Base-by-base conservation (phyloP, 176 grass and related monocot species). In the Avena sativa region DNA sequence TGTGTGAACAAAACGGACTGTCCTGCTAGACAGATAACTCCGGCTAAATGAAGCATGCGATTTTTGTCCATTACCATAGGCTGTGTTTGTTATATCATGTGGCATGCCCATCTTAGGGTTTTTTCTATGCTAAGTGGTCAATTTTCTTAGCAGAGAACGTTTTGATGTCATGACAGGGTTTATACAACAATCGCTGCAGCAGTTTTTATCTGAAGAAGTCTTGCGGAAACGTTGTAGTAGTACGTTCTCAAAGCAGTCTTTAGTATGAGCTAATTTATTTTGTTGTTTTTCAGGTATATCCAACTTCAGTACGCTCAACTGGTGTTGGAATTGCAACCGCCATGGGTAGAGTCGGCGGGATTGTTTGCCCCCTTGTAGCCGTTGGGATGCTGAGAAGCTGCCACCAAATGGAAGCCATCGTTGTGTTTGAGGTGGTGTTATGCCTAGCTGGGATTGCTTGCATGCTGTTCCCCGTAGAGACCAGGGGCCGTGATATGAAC, bases 381-480 rank as follows among this genome's bases (percentile, higher is more conserved):
- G 87, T 98, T 0, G 76, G 47, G 36, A 57, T 98, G 86, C 66
- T 98, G 25, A 57, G 92, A 48, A 90, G 69, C 49, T 98, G 95
- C 86, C 89, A 85, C 62, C 93, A 93, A 44, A 95, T 86, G 82
- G 67, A 86, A 92, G 91, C 93, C 5, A 53, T 95, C 36, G 34
- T 89, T 72, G 75, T 98, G 28, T 95, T 95, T 49, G 91, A 95
- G 75, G 55, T 92, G 21, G 86, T 95, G 28, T 21, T 93, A 56
- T 84, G 88, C 34, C 74, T 92, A 0, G 88, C 95, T 28, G 95
- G 85, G 60, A 44, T 93, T 71, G 86, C 91, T 5, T 84, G 79
- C 50, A 79, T 88, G 9, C 81, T 95, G 71, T 92, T 98, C 88
- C 89, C 95, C 46, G 60, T 95, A 2, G 93, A 95, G 66, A 98